phyloP scores from a whole-genome alignment of 2,329 filamentous ascomycete genomes.

The Capronia epimyces region DNA sequence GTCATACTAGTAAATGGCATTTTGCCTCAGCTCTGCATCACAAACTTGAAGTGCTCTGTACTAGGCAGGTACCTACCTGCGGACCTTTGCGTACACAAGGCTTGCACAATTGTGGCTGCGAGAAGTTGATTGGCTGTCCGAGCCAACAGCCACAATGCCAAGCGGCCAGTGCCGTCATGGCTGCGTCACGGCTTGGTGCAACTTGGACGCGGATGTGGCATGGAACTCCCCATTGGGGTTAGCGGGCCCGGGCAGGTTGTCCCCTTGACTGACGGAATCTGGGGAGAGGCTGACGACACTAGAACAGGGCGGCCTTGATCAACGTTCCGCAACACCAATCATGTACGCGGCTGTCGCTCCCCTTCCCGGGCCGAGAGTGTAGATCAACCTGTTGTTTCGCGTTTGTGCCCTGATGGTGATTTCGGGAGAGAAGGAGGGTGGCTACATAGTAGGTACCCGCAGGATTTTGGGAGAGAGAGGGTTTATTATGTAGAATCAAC shows the following conservation, averaged over 20 bases:
- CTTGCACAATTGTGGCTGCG: not conserved
- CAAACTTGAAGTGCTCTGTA: not conserved
- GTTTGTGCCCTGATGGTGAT: no score
- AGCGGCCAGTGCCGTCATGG: not conserved
- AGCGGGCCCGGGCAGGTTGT: not conserved
- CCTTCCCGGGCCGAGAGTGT: no score
- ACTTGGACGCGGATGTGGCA: not conserved
- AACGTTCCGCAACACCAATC: not conserved
- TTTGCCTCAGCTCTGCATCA: not conserved
- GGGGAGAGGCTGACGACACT: not conserved
- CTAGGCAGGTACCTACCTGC: no score
- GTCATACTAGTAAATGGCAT: not conserved
- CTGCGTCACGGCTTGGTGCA: not conserved
- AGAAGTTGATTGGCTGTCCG: not conserved
- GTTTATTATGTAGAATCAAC: no score
- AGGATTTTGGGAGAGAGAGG: no score
- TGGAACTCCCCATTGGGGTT: not conserved
- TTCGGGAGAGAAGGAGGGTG: no score
- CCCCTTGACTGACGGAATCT: not conserved
- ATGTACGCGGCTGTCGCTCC: not conserved
- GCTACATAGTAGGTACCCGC: no score
- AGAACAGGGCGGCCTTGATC: not conserved
- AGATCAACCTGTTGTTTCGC: no score
- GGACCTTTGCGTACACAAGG: not conserved
- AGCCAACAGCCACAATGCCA: not conserved